Percentiles rank a stretch among this genome's conserved stretches.
Conservation (phyloP, 2,329 filamentous ascomycete species). For the Penicillium sumatraense region DNA sequence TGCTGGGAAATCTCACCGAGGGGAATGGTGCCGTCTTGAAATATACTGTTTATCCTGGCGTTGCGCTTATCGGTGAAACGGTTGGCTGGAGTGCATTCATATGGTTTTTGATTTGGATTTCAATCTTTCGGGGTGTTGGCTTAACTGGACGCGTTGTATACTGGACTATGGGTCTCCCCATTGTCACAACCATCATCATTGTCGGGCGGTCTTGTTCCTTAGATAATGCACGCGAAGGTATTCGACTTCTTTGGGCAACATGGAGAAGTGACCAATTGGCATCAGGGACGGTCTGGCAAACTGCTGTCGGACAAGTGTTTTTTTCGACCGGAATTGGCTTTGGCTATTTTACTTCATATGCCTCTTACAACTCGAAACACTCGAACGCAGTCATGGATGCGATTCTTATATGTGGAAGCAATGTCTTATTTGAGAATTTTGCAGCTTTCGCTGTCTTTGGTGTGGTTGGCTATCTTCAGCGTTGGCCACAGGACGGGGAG, state of each 20-base stretch:
- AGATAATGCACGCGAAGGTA: slow-evolving; percentile 57
- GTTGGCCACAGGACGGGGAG: slow-evolving; percentile 45
- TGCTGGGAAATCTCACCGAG: slow-evolving; percentile 43
- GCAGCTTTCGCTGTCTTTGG: slow-evolving; percentile 59
- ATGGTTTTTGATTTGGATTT: slow-evolving; percentile 65
- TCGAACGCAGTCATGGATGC: slow-evolving; percentile 65
- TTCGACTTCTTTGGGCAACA: slow-evolving; percentile 55
- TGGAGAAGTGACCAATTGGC: slow-evolving; percentile 58
- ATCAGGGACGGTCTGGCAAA: slow-evolving; percentile 61
- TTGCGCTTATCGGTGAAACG: slow-evolving; percentile 58
- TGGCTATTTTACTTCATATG: slow-evolving; percentile 63
- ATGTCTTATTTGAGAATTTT: slow-evolving; percentile 61
- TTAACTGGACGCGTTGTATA: slow-evolving; percentile 64
- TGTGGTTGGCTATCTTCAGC: slow-evolving; percentile 56
- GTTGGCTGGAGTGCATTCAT: slow-evolving; percentile 63
- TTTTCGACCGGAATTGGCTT: slow-evolving; percentile 65
- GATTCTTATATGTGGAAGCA: slow-evolving; percentile 59
- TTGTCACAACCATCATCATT: slow-evolving; percentile 61
- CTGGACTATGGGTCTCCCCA: slow-evolving; percentile 65
- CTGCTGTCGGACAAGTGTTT: slow-evolving; percentile 64
- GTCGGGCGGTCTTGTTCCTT: slow-evolving; percentile 60
- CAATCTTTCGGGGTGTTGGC: slow-evolving; percentile 63
- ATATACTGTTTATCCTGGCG: slow-evolving; percentile 55
- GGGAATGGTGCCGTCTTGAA: slow-evolving; percentile 45
- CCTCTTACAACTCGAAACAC: slow-evolving; percentile 61